Evolutionary conservation across 371 early-diverging fungal genomes (phyloP), one percentile per base, ranked within the genome.

Genomic region (Rhizomucor pusillus): DNA sequence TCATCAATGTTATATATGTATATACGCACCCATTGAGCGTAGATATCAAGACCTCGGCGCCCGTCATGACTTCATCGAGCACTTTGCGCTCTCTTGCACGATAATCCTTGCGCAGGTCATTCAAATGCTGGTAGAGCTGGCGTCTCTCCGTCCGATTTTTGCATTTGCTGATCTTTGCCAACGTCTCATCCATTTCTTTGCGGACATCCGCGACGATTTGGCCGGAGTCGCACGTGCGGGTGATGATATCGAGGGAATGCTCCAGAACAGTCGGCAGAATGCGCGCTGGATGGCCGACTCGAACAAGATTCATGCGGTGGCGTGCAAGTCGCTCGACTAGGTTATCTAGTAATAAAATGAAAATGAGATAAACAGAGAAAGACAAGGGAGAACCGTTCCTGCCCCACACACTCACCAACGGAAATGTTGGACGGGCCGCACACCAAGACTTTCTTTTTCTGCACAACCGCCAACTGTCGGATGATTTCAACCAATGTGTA

Each of bases 401-500:
- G n/a, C 4, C 1, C 18, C 49, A 35, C 12, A 0, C 6, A 24
- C 73, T 59, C 81, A 85, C 89, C 92, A 7, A 97, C 94, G 23
- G 94, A 83, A 34, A 94, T 87, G 65, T 99, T 99, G 23, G 92
- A 91, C 1, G 97, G 97, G 0, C 92, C 98, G 66, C 96, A 95
- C 1, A 97, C 95, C 5, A 99, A 72, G 1, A 99, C 83, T 0
- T 85, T 73, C 29, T 86, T 74, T 18, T 83, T 80, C 16, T 78
- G 74, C 6, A 69, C 60, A 1, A 89, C 77, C 9, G 70, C 66
- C 4, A 96, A 67, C 60, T 93, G 93, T 20, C 87, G 81, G 35
- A 97, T 84, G 20, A 97, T 81, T 63, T 94, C 94, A 2, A 95
- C 86, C 5, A 96, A 61, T 2, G 95, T 95, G 59, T 89, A 85